Evolutionary conservation across 768 basidiomycete species (phyloP), one percentile per base, ranked within the genome.

Genomic region (Tylopilus balloui): DNA sequence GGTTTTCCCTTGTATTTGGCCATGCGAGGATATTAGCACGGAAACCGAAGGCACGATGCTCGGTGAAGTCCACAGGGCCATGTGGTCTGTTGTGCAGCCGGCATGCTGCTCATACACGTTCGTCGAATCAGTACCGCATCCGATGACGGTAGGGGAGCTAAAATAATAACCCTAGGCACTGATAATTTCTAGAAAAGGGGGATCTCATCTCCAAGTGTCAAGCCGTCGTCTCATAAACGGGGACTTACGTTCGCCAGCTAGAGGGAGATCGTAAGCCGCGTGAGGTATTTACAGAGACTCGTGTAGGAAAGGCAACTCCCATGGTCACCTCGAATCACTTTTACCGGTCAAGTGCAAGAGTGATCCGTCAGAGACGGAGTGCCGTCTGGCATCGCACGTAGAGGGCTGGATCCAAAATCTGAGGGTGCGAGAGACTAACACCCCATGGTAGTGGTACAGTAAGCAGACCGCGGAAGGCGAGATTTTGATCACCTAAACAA

Each of bases 91-190:
- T 17, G 24, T n/a, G 24, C 15, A 19, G 4, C 14, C 11, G 4
- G 37, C 6, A 3, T 8, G 7, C 15, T 32, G 35, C 12, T 14
- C 28, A 48, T 46, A 47, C 49, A 61, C 59, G 48, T 61, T 60
- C 52, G 45, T 37, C 50, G 24, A 32, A 50, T 31, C n/a, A 12
- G 37, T 34, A 37, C 10, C 11, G 32, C 27, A n/a, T 32, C n/a
- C 11, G 37, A 39, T 21, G n/a, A 34, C 32, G 32, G 32, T 9
- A 34, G 27, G 27, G 27, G 9, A 25, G 24, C 24, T 32, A 32
- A 32, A n/a, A 32, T 32, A n/a, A 15, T n/a, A 15, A 15, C 1
- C 32, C 11, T 17, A 6, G 14, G n/a, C n/a, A 17, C 32, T 34
- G n/a, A 34, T 34, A 6, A 32, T 15, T 6, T 15, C 15, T 34